Conservation (phyloP, 192 early-diverging fungal genomes). For the Linnemannia zychae region DNA sequence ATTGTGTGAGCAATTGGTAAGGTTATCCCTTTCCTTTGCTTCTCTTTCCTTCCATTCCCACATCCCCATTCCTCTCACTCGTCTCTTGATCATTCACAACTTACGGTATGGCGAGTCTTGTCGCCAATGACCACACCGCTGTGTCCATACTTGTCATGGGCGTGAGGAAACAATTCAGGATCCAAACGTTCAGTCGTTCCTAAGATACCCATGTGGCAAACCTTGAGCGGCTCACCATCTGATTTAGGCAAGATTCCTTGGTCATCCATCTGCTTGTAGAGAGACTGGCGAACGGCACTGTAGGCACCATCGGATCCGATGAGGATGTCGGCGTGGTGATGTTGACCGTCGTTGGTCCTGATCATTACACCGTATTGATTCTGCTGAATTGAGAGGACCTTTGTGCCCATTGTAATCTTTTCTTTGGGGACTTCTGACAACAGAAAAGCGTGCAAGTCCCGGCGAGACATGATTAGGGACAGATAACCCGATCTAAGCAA, state of each 20-base stretch:
- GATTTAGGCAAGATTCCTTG: conserved; percentile 12
- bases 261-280: conserved; percentile 13
- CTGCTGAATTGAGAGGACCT: conserved; percentile 8
- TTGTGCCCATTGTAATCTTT: conserved; percentile 3
- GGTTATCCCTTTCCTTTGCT: not conserved
- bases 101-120: conserved; percentile 11
- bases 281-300: conserved; percentile 19
- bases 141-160: not conserved
- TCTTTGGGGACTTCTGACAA: not conserved
- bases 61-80: not conserved
- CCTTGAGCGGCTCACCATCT: conserved; percentile 11
- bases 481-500: not conserved
- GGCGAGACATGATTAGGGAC: conserved; percentile 4
- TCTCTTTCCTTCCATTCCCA: not conserved
- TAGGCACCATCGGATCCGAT: conserved; percentile 32
- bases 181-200: conserved; percentile 25
- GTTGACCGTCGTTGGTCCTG: conserved; percentile 17
- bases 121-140: conserved; percentile 2
- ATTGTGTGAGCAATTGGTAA: not conserved
- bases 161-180: not conserved
- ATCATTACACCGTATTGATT: conserved; percentile 13
- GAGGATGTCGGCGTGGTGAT: conserved; percentile 20
- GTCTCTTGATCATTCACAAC: not conserved
- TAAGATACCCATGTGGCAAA: conserved; percentile 23
- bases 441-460: conserved; percentile 1